These are phyloP conservation scores for Hymenoscyphus albidus DNA, from an alignment of 2,329 filamentous ascomycete genomes.

Conservation along the genomic window DNA sequence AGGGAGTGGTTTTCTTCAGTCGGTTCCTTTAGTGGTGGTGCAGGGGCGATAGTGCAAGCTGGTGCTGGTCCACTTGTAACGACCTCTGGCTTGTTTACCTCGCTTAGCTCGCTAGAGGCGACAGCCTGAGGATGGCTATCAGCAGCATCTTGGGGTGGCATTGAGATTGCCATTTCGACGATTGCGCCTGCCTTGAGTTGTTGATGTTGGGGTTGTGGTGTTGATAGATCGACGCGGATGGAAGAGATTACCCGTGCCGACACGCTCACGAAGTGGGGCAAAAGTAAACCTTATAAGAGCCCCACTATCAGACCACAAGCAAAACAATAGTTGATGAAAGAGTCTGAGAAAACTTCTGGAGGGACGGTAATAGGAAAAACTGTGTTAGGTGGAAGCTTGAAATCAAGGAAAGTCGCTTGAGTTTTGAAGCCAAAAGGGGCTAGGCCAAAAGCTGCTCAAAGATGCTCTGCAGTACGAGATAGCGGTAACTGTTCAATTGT, in stretches of 20 bases:
- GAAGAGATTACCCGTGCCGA: neutral
- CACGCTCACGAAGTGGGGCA: neutral
- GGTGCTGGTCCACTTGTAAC: no score
- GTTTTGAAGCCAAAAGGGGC: no score
- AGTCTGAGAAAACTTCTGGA: no score
- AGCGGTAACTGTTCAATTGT: no score
- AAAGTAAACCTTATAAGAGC: neutral
- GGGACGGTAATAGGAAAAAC: no score
- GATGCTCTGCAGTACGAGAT: no score
- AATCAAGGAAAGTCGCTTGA: no score
- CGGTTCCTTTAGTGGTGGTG: slow-evolving; percentile 8
- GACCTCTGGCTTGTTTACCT: neutral
- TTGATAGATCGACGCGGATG: no score
- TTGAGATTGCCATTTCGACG: neutral
- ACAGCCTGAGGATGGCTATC: neutral
- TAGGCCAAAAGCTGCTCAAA: no score
- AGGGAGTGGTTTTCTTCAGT: slow-evolving; percentile 19
- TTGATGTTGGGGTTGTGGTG: neutral
- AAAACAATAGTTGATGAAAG: neutral
- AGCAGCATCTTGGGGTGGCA: neutral
- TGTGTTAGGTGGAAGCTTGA: no score
- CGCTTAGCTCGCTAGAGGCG: neutral
- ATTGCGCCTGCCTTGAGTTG: neutral
- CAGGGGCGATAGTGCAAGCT: no score
- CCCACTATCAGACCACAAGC: neutral